Evolutionary conservation across 1,139 yeast species (phyloP), one percentile per base, ranked within the genome.

Genomic region (Arxiozyma bovina): DNA sequence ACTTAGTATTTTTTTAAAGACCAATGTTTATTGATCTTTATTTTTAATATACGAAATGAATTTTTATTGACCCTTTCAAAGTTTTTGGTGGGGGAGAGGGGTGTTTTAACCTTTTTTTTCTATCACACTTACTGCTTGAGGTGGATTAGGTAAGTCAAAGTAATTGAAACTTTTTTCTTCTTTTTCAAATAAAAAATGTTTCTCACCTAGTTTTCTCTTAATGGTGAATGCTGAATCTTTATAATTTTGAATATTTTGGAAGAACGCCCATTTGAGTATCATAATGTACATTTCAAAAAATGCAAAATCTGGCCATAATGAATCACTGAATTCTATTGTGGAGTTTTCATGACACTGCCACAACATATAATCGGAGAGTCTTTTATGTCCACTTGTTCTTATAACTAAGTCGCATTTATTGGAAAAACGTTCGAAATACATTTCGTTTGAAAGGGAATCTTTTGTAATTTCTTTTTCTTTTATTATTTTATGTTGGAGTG

Each of bases 281-380:
- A 82, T 69, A 62, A 71, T 64, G 55, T 77, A 75, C 70, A 81
- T 75, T 51, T 74, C 67, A 64, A 77, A 64, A 42, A 81, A 77
- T 11, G 77, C 74, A 67, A 90, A 89, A 58, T 87, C 91, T 0
- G 99, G 99, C 98, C 98, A 93, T 58, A 88, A 73, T 43, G 80
- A 78, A 53, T 82, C 78, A 25, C 81, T 74, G 63, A 93, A 88
- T 58, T 85, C 94, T 50, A 93, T 78, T n/a, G 83, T 76, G 57
- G 93, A 79, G 48, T 76, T 73, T 45, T 82, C 84, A 62, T 82
- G 81, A 22, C 78, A 68, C 67, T 87, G 91, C 98, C 98, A 93
- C 57, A 90, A 74, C 77, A 93, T 75, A 66, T 87, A 93, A 71
- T 93, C 98, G 52, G 96, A 86, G 51, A 93, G 74, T 61, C 98